phyloP scores from a whole-genome alignment of 192 early-diverging fungal species.

The Coemansia sp. region DNA sequence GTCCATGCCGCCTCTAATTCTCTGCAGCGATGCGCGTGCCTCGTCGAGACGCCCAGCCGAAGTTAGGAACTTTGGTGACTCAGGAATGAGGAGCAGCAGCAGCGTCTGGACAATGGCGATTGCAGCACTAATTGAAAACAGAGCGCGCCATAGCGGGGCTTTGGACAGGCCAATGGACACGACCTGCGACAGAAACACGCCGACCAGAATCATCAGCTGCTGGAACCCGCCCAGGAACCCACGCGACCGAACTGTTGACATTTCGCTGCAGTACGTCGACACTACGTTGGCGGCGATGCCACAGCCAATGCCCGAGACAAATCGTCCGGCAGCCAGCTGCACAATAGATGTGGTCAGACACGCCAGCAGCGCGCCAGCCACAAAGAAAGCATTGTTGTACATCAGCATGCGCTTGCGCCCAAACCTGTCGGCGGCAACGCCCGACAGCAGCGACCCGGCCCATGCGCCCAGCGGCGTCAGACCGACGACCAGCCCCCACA shows the following conservation, averaged over 20 bases:
- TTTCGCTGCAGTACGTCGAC: constrained; percentile 79
- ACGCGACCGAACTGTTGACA: constrained; percentile 63
- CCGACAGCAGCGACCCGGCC: constrained; percentile 72
- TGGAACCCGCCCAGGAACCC: constrained; percentile 78
- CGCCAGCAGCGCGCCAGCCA: constrained; percentile 64
- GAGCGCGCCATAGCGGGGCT: constrained; percentile 67
- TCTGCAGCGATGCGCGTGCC: constrained; percentile 54
- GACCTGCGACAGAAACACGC: constrained; percentile 75
- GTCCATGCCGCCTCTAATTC: constrained; percentile 53
- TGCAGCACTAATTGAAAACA: constrained; percentile 62
- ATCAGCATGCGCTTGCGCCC: constrained; percentile 72
- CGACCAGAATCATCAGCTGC: constrained; percentile 81
- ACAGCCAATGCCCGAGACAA: constrained; percentile 74
- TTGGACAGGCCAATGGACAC: constrained; percentile 65
- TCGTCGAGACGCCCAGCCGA: constrained; percentile 59
- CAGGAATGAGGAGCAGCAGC: constrained; percentile 72
- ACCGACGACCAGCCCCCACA: constrained; percentile 63
- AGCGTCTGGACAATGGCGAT: constrained; percentile 63
- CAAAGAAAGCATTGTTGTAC: constrained; percentile 64
- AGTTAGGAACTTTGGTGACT: constrained; percentile 70
- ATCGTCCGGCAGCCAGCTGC: constrained; percentile 63
- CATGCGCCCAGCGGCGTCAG: constrained; percentile 72
- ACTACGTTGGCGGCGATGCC: constrained; percentile 75
- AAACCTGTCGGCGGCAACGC: constrained; percentile 60
- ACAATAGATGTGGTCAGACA: constrained; percentile 56